A percentile compares a stretch with the other conserved stretches of the same genome.
These are phyloP conservation scores for Oxyria digyna DNA, from an alignment of 148 eudicot genomes.

Conservation along the genomic window DNA sequence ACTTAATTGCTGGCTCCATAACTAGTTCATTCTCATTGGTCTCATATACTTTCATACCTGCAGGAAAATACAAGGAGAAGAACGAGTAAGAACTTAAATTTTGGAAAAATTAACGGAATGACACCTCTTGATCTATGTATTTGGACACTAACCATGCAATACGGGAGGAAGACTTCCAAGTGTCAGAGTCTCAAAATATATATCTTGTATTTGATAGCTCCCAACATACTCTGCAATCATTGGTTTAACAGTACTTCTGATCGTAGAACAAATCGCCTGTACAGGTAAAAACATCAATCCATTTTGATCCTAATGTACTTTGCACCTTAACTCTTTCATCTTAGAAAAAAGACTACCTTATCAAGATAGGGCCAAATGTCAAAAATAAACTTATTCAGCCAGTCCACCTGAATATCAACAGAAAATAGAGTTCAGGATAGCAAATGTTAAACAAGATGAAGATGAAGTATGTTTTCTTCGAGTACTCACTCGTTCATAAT, in stretches of 20 bases:
- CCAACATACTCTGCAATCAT: conserved; percentile 54
- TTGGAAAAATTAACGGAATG: background rate
- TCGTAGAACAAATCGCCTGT: conserved; percentile 59
- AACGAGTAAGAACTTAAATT: background rate
- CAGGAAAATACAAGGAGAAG: background rate
- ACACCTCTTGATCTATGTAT: background rate
- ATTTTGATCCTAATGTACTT: background rate
- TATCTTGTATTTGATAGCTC: conserved; percentile 34
- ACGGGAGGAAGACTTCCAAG: conserved; percentile 75
- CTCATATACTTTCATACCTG: conserved; percentile 75
- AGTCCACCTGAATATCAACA: conserved; percentile 51
- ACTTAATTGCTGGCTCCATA: conserved; percentile 75
- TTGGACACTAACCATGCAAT: conserved; percentile 42
- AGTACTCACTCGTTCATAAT: conserved; percentile 71
- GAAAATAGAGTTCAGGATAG: background rate
- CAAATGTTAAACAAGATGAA: background rate
- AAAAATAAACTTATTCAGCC: conserved; percentile 60
- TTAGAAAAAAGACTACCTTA: too few species aligned
- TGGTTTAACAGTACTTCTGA: conserved; percentile 38
- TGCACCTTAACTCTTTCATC: conserved; percentile 13
- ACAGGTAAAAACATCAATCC: background rate
- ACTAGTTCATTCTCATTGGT: conserved; percentile 76
- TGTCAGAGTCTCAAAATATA: conserved; percentile 44
- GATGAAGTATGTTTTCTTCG: background rate
- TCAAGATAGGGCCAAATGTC: conserved; percentile 87